Conservation (phyloP, 495 filamentous ascomycete genomes). For the Penicillium steckii region DNA sequence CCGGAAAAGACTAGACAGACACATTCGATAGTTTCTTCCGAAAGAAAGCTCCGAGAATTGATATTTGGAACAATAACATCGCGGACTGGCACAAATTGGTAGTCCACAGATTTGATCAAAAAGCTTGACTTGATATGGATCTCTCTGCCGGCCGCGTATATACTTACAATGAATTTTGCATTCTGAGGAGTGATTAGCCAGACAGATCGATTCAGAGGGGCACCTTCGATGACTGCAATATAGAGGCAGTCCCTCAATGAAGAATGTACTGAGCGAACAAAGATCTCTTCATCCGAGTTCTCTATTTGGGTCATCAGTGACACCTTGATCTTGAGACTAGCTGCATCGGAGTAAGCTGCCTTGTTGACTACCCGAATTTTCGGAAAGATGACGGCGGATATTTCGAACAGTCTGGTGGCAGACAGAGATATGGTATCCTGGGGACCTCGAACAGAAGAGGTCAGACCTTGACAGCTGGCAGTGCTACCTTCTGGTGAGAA, state of each 20-base stretch:
- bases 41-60: background rate
- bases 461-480: background rate
- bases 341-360: background rate
- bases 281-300: background rate
- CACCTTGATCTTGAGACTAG: background rate
- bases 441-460: background rate
- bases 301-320: background rate
- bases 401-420: background rate
- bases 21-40: background rate
- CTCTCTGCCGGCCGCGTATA: background rate
- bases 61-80: background rate
- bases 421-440: background rate
- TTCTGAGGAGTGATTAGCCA: background rate
- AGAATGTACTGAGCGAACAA: background rate
- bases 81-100: background rate
- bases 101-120: background rate
- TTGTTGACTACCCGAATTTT: background rate
- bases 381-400: background rate
- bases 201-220: background rate
- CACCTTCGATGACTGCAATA: background rate
- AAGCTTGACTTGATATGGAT: background rate
- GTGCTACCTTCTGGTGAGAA: background rate
- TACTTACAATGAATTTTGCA: background rate
- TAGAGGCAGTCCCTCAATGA: background rate
- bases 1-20: background rate